Conservation (phyloP, 2,329 filamentous ascomycete species). For the Teratosphaeria gauchensis region DNA sequence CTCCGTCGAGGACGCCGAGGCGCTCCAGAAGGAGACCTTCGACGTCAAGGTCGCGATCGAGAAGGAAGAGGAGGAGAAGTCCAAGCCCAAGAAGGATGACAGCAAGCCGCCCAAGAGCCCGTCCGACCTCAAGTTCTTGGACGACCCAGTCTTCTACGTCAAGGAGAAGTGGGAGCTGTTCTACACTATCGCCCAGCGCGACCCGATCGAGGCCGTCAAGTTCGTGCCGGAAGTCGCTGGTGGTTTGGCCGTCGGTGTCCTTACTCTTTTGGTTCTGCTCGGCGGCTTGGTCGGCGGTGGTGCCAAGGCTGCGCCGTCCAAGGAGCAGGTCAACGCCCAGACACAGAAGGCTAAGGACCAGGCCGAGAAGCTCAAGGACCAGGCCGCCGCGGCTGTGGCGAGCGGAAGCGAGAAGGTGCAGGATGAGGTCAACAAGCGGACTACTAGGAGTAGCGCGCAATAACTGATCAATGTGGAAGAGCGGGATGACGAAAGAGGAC, state of each 20-base stretch:
- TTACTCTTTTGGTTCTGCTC: constrained; percentile 63
- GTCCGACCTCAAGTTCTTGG: constrained; percentile 73
- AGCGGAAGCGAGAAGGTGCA: constrained; percentile 66
- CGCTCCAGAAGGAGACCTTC: constrained; percentile 82
- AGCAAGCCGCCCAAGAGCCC: constrained; percentile 53
- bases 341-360: constrained; percentile 60
- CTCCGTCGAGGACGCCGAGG: constrained; percentile 83
- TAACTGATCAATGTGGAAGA: neutral
- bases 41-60: constrained; percentile 79
- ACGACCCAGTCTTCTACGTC: constrained; percentile 79
- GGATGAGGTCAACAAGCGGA: constrained; percentile 54
- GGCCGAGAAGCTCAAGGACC: constrained; percentile 49
- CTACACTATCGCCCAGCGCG: constrained; percentile 69
- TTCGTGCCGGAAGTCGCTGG: constrained; percentile 87
- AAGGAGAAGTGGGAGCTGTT: constrained; percentile 93
- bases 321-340: constrained; percentile 37
- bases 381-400: constrained; percentile 56
- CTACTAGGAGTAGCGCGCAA: constrained; percentile 29
- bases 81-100: constrained; percentile 54
- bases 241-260: constrained; percentile 60
- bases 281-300: constrained; percentile 56
- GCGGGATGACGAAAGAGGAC: too few species aligned
- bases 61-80: constrained; percentile 68
- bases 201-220: constrained; percentile 76
- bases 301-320: constrained; percentile 50